phyloP scores from a whole-genome alignment of 345 rosid genomes.

The Populus euphratica region DNA sequence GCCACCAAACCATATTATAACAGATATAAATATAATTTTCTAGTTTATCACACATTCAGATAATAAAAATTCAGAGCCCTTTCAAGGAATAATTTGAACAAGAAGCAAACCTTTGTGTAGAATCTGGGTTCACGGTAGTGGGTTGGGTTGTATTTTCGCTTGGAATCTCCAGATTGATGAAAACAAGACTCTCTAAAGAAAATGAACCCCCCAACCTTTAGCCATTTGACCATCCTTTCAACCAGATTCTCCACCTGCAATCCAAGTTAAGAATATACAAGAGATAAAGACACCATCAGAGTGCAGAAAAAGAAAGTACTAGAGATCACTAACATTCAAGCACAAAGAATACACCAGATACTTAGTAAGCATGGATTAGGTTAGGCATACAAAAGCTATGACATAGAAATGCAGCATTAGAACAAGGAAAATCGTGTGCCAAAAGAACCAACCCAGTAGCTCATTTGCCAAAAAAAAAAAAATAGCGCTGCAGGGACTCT shows the following conservation, averaged over 20 bases:
- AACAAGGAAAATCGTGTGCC: background rate
- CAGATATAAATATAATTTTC: background rate
- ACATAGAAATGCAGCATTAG: background rate
- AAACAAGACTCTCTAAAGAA: slow-evolving; percentile 97
- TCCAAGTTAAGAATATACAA: background rate
- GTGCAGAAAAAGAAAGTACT: background rate
- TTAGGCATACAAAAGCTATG: background rate
- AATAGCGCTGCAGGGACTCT: background rate
- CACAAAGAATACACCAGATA: background rate
- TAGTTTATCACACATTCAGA: background rate
- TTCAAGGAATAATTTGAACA: background rate
- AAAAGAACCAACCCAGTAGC: background rate
- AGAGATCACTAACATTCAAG: background rate
- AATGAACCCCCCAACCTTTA: slow-evolving; percentile 82
- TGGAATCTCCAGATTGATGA: slow-evolving; percentile 89
- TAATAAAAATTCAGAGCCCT: background rate
- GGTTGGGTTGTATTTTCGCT: slow-evolving; percentile 77
- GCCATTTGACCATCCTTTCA: slow-evolving; percentile 74
- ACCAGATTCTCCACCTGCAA: slow-evolving; percentile 72
- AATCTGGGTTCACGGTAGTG: slow-evolving; percentile 96
- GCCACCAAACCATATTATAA: background rate
- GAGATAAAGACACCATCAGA: background rate
- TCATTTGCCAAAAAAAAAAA: background rate
- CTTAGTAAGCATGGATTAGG: background rate
- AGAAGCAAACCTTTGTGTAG: slow-evolving; percentile 72